These are phyloP conservation scores for Cladosporium colombiae DNA, from an alignment of 2,329 filamentous ascomycete species.

Conservation along the genomic window DNA sequence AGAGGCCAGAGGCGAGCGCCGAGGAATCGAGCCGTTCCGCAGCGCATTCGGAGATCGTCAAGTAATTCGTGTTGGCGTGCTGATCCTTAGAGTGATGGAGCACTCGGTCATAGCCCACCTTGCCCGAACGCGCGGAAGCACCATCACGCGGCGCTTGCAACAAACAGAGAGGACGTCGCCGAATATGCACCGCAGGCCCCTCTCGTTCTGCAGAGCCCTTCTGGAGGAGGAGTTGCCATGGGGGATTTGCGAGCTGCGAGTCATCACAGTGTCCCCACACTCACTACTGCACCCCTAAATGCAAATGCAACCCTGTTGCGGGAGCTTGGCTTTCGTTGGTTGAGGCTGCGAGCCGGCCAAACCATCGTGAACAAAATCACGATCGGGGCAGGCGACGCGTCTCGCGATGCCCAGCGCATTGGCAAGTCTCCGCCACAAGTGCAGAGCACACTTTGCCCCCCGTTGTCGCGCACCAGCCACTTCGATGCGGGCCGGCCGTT, in stretches of 20 bases:
- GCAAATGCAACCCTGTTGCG: constrained; percentile 12
- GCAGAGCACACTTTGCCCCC: constrained; percentile 1
- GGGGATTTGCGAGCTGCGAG: constrained; percentile 19
- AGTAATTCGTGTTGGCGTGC: constrained; percentile 1
- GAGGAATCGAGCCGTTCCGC: constrained; percentile 8
- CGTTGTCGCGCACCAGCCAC: background rate
- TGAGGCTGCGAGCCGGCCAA: background rate
- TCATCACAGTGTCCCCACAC: background rate
- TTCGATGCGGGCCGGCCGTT: background rate
- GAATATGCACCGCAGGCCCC: constrained; percentile 1
- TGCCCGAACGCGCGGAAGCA: background rate
- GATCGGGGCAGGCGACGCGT: background rate
- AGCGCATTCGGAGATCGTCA: constrained; percentile 4
- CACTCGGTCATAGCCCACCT: background rate
- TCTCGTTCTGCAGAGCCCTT: background rate
- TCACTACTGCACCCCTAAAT: constrained; percentile 1
- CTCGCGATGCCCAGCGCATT: constrained; percentile 16
- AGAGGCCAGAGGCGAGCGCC: constrained; percentile 6
- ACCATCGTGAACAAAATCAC: background rate
- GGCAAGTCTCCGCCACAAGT: constrained; percentile 7
- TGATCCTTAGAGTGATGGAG: background rate
- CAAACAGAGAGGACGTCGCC: background rate
- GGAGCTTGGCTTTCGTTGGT: constrained; percentile 5
- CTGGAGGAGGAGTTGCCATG: background rate
- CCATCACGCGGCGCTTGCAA: background rate